Evolutionary conservation across 202 grass and related monocot genomes (phyloP), one percentile per base, ranked within the genome.

Genomic region (Cymbopogon flexuosus): DNA sequence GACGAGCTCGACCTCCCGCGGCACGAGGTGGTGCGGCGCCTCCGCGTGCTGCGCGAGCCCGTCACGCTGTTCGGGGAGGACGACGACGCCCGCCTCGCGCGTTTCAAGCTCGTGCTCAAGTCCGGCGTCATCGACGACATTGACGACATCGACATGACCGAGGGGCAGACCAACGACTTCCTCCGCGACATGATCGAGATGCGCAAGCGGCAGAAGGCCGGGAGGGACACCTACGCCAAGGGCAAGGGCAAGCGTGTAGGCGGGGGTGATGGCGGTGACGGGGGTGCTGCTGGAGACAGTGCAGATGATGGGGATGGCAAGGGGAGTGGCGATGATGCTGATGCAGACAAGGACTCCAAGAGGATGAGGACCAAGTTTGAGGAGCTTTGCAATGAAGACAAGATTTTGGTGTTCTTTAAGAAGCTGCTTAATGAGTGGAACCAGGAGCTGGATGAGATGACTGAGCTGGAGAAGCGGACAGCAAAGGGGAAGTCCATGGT

Each of bases 361-460:
- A 84, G 96, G 81, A 99, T 99, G 96, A 81, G 86, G 54, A 79
- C 92, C 30, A 99, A 90, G 10, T 99, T 99, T 58, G 90, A 91
- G 83, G 96, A 99, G 49, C 87, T 99, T 40, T 99, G 90, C 23
- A 84, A 87, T 0, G 92, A 99, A 65, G 96, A 99, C 76, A 99
- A 99, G 79, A 99, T 99, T 59, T 84, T 99, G 67, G 96, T 99
- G 19, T 99, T 99, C 79, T 99, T 99, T 78, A 99, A 96, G 80
- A 93, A 61, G 77, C 56, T 95, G 42, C 82, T 99, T 57, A 91
- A 95, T 24, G 96, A 95, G 76, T 99, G 96, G 96, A 95, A 93
- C 16, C 92, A 95, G 78, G 96, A 99, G 80, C 62, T 99, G 12
- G 85, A 95, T 71, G 96, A 96, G 40, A 99, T 75, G 96, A 42